phyloP scores from a whole-genome alignment of 306 rosid species.

The Dryas drummondii region DNA sequence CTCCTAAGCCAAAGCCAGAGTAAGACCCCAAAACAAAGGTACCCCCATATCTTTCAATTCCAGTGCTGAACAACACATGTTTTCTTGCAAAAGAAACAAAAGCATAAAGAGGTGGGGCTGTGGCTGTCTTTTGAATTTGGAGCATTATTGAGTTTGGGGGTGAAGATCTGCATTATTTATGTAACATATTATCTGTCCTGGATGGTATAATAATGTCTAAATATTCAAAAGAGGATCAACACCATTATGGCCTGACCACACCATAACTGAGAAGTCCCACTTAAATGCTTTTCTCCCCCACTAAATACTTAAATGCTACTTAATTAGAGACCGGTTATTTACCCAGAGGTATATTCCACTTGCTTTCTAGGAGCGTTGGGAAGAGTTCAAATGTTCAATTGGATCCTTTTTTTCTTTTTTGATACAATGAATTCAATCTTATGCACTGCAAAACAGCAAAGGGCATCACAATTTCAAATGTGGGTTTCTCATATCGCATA shows the following conservation, averaged over 20 bases:
- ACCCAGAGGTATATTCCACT: background rate
- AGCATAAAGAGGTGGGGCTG: slow-evolving; percentile 8
- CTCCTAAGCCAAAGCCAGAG: too few relatives aligned
- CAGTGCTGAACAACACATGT: background rate
- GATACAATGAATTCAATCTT: too few relatives aligned
- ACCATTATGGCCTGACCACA: slow-evolving; percentile 7
- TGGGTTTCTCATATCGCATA: too few relatives aligned
- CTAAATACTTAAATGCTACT: background rate
- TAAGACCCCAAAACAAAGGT: too few relatives aligned
- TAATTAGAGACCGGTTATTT: background rate
- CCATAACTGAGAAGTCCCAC: background rate
- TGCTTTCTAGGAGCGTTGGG: background rate
- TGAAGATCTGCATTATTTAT: slow-evolving; percentile 6
- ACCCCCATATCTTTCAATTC: too few relatives aligned
- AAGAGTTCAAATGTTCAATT: too few relatives aligned
- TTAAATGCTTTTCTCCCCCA: too few relatives aligned
- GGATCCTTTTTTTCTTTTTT: too few relatives aligned
- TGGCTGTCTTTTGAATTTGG: background rate
- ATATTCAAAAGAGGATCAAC: background rate
- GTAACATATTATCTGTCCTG: background rate
- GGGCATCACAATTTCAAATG: too few relatives aligned
- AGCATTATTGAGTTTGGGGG: background rate
- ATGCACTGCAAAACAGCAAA: too few relatives aligned
- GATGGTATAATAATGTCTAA: background rate
- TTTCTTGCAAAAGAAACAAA: background rate